Base-by-base conservation (phyloP, 257 asterid genomes). In the Jacaranda copaia region DNA sequence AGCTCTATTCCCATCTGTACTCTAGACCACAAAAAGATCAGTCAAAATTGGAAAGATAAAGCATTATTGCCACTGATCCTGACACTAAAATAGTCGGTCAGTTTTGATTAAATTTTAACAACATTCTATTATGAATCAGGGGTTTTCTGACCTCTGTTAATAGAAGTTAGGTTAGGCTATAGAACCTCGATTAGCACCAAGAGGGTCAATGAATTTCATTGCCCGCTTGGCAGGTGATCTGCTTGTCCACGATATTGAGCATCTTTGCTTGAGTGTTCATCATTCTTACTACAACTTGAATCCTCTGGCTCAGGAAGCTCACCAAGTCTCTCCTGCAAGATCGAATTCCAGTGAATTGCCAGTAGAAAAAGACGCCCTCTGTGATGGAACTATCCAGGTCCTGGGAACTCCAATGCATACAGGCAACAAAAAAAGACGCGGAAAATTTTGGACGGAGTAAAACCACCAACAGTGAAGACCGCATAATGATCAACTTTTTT, bases 301-400 rank as follows among this genome's bases (percentile, higher is more conserved):
- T 88, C 90, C 12, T 83, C 90, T 68, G 76, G 81, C 62, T 70
- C 88, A 46, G 90, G 83, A 76, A 61, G 83, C 68, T 89, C 95
- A 38, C 89, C 93, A 5, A 88, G 88, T 74, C 89, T 85, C 89
- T 87, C 96, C 97, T 92, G 90, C 76, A 83, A 78, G 81, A 70
- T 62, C 67, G 42, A 51, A 80, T 32, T 46, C 11, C 18, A 12
- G 64, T 65, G 58, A 72, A 12, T 74, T 38, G 6, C n/a, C 19
- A n/a, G 19, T 6, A 4, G 49, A 48, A 60, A 58, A 51, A n/a
- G 32, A 25, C 32, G 32, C 32, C 32, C 32, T 0, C 48, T 3
- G 58, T 49, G 0, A 53, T 8, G 11, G 12, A 5, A 73, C 43
- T 20, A 59, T 8, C 42, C 60, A 3, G 56, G 38, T 42, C 77